phyloP scores from a whole-genome alignment of 805 yeast genomes.

The Myxozyma udenii region DNA sequence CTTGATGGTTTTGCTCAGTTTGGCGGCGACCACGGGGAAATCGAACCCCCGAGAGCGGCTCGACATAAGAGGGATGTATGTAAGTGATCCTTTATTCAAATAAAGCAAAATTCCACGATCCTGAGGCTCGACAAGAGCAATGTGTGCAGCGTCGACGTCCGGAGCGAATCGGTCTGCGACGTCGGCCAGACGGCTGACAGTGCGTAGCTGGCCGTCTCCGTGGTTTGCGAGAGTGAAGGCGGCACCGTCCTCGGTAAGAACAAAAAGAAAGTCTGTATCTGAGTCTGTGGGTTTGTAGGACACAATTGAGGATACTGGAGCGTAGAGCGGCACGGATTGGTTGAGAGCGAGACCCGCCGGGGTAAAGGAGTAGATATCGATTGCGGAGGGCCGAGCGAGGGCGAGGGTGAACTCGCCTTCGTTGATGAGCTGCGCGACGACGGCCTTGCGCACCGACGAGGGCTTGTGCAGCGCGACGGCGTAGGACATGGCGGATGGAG shows the following conservation, averaged over 20 bases:
- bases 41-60: neutral
- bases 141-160: conserved; percentile 22
- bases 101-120: conserved; percentile 21
- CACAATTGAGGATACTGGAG: conserved; percentile 14
- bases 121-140: conserved; percentile 22
- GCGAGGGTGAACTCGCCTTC: conserved; percentile 16
- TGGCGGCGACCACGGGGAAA: conserved; percentile 2
- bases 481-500: conserved; percentile 23
- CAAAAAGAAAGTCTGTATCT: conserved; percentile 24
- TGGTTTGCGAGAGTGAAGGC: conserved; percentile 13
- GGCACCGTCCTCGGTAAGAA: conserved; percentile 18
- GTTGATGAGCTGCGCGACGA: conserved; percentile 21
- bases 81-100: conserved; percentile 15
- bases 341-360: conserved; percentile 17
- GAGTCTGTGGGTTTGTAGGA: conserved; percentile 18
- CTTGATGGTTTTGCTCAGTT: conserved; percentile 14
- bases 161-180: conserved; percentile 23
- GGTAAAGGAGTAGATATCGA: conserved; percentile 20
- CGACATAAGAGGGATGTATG: conserved; percentile 20
- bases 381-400: conserved; percentile 23
- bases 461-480: conserved; percentile 27
- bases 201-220: conserved; percentile 12
- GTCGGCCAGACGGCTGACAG: conserved; percentile 16
- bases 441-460: conserved; percentile 28
- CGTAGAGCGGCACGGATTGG: conserved; percentile 19